These are phyloP conservation scores for Straminergon stramineum DNA, from an alignment of 225 moss, liverwort and hornwort species.

Conservation along the genomic window DNA sequence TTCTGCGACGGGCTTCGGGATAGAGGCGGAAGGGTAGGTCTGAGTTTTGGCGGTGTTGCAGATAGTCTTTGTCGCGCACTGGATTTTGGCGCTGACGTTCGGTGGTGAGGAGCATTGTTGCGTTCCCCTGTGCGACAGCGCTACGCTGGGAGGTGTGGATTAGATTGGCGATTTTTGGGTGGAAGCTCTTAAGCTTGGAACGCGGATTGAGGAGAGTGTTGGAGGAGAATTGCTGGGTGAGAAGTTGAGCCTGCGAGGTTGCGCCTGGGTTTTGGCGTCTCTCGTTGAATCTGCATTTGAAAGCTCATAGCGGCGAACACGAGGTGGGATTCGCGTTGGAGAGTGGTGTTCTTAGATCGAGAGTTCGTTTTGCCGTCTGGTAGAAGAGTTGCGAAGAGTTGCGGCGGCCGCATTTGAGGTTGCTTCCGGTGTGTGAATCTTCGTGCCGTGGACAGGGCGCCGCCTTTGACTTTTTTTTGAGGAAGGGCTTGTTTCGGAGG, in stretches of 20 bases:
- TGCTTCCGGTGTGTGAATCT: constrained; percentile 7
- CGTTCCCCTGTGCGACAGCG: neutral
- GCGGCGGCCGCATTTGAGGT: constrained; percentile 9
- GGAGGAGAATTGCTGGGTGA: neutral
- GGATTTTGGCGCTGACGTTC: neutral
- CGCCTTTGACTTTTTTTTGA: constrained; percentile 13
- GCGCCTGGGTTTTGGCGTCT: neutral
- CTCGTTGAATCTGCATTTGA: constrained; percentile 9
- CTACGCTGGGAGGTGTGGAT: neutral
- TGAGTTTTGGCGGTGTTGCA: neutral
- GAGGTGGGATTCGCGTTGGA: neutral
- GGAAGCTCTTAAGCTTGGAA: neutral
- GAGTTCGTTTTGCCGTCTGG: neutral
- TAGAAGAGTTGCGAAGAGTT: neutral
- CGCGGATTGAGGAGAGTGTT: neutral
- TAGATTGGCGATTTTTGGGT: neutral
- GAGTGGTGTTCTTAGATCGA: neutral
- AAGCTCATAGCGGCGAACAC: neutral
- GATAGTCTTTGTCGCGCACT: neutral
- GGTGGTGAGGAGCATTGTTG: constrained; percentile 5
- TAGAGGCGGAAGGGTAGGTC: neutral
- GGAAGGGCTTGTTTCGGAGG: neutral
- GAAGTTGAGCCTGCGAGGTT: neutral
- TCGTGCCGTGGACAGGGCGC: neutral
- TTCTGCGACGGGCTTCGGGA: constrained; percentile 1